Evolutionary conservation across 1,139 yeast genomes (phyloP), one percentile per base, ranked within the genome.

Genomic region (Lodderomyces parapsilosis): DNA sequence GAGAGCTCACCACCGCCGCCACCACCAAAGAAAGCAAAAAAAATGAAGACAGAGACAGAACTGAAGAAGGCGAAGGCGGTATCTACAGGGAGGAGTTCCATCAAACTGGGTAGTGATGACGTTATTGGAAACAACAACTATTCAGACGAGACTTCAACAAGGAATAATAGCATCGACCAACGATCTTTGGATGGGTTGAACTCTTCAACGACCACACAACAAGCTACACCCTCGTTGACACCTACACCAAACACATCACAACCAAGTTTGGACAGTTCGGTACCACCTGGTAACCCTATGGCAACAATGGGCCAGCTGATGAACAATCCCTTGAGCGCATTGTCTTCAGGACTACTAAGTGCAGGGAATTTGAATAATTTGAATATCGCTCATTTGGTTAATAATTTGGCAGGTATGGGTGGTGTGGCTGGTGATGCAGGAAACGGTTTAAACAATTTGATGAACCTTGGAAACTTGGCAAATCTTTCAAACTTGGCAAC

Each of bases 281-380:
- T 11, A 19, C 22, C 17, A 11, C 19, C 11, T 13, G 13, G 5
- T 17, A 37, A 17, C 14, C 22, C 18, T 3, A 28, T 15, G 24
- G 22, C 34, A 10, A 28, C 5, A 11, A 14, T 32, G 15, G 20
- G 39, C 5, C 34, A 30, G 40, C 43, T 56, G 17, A 43, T 44
- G 11, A 39, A 49, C 6, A 53, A 48, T 19, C 49, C 51, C 24
- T 37, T 44, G 19, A 39, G 40, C 40, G 51, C 53, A 15, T 39
- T 49, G 19, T 40, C 52, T 2, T 43, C 53, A 2, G 53, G 54
- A 6, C 49, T 71, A 14, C 55, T 73, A 20, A 63, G 62, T 45
- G 78, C 78, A 2, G 78, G 78, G 3, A 71, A 71, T 50, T 57
- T 73, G 47, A 72, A 73, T 49, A 73, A 72, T 50, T 56, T 73